Evolutionary conservation across 352 stramenopile genomes (phyloP).

Genomic region (Globisporangium iwayamae): DNA sequence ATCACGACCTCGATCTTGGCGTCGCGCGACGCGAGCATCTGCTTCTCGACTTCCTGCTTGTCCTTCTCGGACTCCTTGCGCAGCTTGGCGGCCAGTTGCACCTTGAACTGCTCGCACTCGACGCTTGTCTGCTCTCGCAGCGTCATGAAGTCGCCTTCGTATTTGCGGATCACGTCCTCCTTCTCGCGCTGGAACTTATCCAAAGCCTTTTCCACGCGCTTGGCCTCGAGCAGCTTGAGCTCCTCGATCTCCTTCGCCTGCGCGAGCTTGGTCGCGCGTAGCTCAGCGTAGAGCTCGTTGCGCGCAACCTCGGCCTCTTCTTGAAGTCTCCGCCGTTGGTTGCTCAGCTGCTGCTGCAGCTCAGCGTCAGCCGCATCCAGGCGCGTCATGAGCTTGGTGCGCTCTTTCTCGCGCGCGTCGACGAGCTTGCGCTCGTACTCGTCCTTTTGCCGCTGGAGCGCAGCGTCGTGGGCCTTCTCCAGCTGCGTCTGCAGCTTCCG

Average conservation of each 20-base stretch:
- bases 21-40: conserved; percentile 71
- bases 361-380: conserved; percentile 72
- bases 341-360: conserved; percentile 75
- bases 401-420: conserved; percentile 73
- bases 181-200: conserved; percentile 61
- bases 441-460: conserved; percentile 54
- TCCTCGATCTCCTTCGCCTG: conserved; percentile 66
- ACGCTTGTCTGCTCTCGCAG: conserved; percentile 53
- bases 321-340: conserved; percentile 61
- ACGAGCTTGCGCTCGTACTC: conserved; percentile 71
- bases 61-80: conserved; percentile 54
- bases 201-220: conserved; percentile 29
- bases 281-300: conserved; percentile 50
- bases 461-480: conserved; percentile 53
- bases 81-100: conserved; percentile 44
- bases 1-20: conserved; percentile 82
- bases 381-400: conserved; percentile 60
- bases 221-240: conserved; percentile 39
- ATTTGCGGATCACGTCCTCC: conserved; percentile 59
- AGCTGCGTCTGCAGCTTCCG: conserved; percentile 48
- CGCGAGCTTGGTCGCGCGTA: conserved; percentile 41
- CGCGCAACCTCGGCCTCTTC: conserved; percentile 63
- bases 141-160: conserved; percentile 48
- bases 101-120: conserved; percentile 68
- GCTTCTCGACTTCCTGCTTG: conserved; percentile 56